Evolutionary conservation across 495 filamentous ascomycete species (phyloP), one percentile per base, ranked within the genome.

Genomic region (Clavariopsis aquatica): DNA sequence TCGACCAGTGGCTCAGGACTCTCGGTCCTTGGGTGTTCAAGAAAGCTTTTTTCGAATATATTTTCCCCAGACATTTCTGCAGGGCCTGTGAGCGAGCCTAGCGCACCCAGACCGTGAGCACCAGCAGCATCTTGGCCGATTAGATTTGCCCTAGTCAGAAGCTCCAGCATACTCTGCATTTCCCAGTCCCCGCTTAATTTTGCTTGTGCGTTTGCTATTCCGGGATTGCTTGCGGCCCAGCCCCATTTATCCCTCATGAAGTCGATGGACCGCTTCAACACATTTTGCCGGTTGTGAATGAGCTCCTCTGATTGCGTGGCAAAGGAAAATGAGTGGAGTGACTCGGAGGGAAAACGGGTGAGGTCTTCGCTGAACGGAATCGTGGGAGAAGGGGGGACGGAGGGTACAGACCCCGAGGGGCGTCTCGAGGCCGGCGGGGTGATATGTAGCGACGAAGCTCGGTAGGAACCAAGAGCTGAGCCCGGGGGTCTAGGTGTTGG

Each of bases 291-390:
- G 71, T 80, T 96, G 71, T 96, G 89, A 27, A 98, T 83, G 47
- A 89, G 80, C 69, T 97, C 93, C 71, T 96, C 93, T 5, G 93
- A 92, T 75, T 96, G 93, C 61, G 96, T 91, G 2, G 95, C 91
- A 74, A 99, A 99, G 29, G 95, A 98, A 78, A 99, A 99, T 0
- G 95, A 98, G 73, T 99, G 94, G 60, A 99, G 77, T 0, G 94
- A 99, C 75, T 99, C 94, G 69, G 90, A 89, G 1, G 95, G 93
- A 72, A 98, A 99, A 47, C 92, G 85, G 49, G 86, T 85, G 29
- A 99, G 84, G 70, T 98, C 94, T 81, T 98, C 94, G 69, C 87
- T 79, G 64, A 92, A 89, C 49, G 84, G 84, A 22, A 86, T 71
- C 12, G 79, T 79, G 38, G 90, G 89, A 47, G 87, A 93, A 59